phyloP scores from a whole-genome alignment of 305 asterid genomes.

The Stenogyne calaminthoides region DNA sequence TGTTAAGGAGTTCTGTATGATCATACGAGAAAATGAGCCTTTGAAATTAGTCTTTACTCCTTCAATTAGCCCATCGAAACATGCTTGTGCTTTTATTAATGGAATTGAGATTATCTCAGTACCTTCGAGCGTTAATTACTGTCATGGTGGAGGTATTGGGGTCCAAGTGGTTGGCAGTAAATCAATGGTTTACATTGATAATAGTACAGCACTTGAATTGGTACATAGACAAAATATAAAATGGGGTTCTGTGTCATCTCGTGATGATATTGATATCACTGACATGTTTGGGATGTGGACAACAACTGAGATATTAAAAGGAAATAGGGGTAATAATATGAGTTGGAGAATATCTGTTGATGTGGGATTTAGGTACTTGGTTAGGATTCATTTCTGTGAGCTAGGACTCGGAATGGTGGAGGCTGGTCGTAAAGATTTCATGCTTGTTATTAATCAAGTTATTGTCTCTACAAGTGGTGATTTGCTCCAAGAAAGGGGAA shows the following conservation, averaged over 20 bases:
- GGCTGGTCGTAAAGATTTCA: conserved; percentile 23
- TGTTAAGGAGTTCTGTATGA: conserved; percentile 40
- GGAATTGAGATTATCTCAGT: conserved; percentile 52
- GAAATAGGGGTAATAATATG: conserved; percentile 8
- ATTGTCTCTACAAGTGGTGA: conserved; percentile 32
- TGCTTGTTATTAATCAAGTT: conserved; percentile 30
- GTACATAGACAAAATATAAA: conserved; percentile 34
- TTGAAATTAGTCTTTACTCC: conserved; percentile 35
- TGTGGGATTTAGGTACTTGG: conserved; percentile 54
- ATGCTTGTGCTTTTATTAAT: conserved; percentile 42
- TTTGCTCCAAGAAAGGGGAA: conserved; percentile 28
- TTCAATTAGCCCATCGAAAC: not conserved
- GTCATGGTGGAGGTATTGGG: conserved; percentile 41
- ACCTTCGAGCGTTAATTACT: conserved; percentile 37
- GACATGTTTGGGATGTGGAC: conserved; percentile 39
- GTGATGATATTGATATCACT: conserved; percentile 31
- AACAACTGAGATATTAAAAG: conserved; percentile 2
- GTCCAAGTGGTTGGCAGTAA: conserved; percentile 40
- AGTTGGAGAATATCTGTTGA: conserved; percentile 48
- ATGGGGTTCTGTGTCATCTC: conserved; percentile 19
- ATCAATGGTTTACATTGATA: conserved; percentile 36
- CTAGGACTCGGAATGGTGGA: conserved; percentile 30
- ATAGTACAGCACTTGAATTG: conserved; percentile 45
- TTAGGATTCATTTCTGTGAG: conserved; percentile 48
- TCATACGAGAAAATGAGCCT: conserved; percentile 24